Evolutionary conservation across 1,139 yeast genomes (phyloP).

Genomic region (Maudiozyma humilis): DNA sequence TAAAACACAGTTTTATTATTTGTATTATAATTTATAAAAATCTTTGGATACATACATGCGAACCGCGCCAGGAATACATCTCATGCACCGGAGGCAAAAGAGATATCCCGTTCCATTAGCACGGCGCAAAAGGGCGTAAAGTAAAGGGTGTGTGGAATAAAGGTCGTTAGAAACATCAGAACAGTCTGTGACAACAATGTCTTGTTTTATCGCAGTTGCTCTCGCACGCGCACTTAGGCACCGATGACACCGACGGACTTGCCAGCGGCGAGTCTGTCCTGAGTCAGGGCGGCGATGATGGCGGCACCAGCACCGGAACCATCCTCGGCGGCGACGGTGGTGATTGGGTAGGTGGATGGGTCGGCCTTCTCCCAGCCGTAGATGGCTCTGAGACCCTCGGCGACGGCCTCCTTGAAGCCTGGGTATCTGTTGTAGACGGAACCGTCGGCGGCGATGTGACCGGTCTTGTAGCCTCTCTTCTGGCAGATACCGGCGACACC

Average conservation of each 20-base stretch:
- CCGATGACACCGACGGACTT: constrained; percentile 58
- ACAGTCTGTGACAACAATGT: too few species aligned
- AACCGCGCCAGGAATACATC: too few species aligned
- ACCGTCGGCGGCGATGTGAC: constrained; percentile 96
- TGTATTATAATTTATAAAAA: constrained; percentile 4
- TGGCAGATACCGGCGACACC: constrained; percentile 93
- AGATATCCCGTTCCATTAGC: too few species aligned
- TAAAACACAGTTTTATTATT: neutral
- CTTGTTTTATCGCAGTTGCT: neutral
- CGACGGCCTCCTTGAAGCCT: constrained; percentile 81
- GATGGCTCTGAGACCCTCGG: constrained; percentile 79
- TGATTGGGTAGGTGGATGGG: constrained; percentile 57
- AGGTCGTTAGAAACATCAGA: too few species aligned
- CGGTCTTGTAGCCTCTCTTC: constrained; percentile 70
- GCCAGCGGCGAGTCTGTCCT: constrained; percentile 62
- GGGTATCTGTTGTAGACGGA: constrained; percentile 93
- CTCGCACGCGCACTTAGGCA: constrained; percentile 11
- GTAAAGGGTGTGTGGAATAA: neutral
- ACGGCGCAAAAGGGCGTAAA: neutral
- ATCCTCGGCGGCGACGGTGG: constrained; percentile 87
- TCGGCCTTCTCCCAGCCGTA: constrained; percentile 61
- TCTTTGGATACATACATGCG: neutral
- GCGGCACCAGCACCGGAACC: constrained; percentile 99
- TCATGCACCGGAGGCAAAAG: too few species aligned
- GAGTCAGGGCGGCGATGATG: constrained; percentile 87